Base-by-base conservation (phyloP, 2,329 filamentous ascomycete genomes). In the Fusarium sublunatum region DNA sequence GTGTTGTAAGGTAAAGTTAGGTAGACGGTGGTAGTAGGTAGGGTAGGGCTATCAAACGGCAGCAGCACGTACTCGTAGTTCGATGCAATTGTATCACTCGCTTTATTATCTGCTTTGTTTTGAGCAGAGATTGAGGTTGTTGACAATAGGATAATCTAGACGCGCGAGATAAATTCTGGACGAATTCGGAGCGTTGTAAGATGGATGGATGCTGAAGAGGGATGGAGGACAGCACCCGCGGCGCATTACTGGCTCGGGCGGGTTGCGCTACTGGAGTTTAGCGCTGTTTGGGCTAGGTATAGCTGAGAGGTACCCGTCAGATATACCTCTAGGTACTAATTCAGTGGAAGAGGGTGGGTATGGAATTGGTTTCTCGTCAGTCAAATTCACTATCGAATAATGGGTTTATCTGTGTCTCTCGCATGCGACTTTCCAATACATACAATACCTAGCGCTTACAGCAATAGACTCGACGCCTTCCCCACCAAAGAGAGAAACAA, bases 401-500 rank as follows among this genome's bases (percentile, higher is more conserved):
- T 19, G 19, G 19, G 19, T 19, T 19, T 19, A 3, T 19, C 19
- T 19, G 19, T 19, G 19, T 19, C 19, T 19, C 19, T 19, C 28
- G 43, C 32, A 58, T 35, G 39, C 35, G 35, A 22, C 32, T 48
- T 19, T 19, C 19, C 19, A 19, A 19, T 19, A 19, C 19, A 19
- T 19, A 3, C 19, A 19, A 19, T 19, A 19, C 19, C 19, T 50
- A 29, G 34, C 22, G 26, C 48, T 41, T 48, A 26, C 39, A 19
- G 19, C 19, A 19, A 19, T 55, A 24, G 15, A 42, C 39, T 45
- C 32, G 31, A n/a, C 31, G 12, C 31, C 7, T 13, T 32, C 31
- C n/a, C 31, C 24, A 28, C 12, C 24, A 38, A 38, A 11, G 26
- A 19, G 11, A 46, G 48, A 36, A 51, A 57, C 39, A 61, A 61